Percentiles rank a stretch among this genome's conserved stretches.
These are phyloP conservation scores for Arabidopsis arenosa DNA, from an alignment of 345 rosid species.

Conservation along the genomic window DNA sequence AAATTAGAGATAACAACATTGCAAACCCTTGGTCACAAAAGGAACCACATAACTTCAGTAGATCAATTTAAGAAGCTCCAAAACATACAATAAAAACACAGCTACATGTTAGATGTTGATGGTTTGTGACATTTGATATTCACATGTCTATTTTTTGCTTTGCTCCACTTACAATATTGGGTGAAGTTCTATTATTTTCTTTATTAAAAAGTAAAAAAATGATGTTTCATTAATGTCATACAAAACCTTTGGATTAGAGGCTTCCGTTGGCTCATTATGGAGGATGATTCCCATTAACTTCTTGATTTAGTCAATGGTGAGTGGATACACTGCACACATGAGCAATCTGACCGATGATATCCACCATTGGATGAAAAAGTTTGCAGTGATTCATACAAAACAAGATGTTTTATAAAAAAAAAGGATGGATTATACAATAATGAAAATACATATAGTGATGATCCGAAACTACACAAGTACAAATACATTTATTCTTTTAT, in stretches of 20 bases:
- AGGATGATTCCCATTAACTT: no score
- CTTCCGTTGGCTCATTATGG: no score
- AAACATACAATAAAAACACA: not conserved
- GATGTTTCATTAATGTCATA: no score
- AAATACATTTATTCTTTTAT: conserved; percentile 27
- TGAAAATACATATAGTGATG: conserved; percentile 3
- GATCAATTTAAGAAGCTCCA: conserved; percentile 29
- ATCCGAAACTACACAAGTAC: conserved; percentile 2
- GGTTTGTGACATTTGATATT: not conserved
- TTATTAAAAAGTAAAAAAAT: no score
- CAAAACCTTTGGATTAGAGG: no score
- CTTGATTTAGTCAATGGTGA: no score
- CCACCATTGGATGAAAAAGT: not conserved
- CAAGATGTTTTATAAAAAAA: not conserved
- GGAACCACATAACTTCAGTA: conserved; percentile 35
- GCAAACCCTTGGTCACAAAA: conserved; percentile 3
- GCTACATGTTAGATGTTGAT: conserved; percentile 23
- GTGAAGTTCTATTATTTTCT: no score
- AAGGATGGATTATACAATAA: not conserved
- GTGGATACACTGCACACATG: no score
- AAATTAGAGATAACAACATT: conserved; percentile 16
- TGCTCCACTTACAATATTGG: not conserved
- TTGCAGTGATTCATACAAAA: not conserved
- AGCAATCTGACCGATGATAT: not conserved
- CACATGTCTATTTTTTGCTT: not conserved